Evolutionary conservation across 805 yeast genomes (phyloP).

Genomic region (Starmerella ratchasimensis): DNA sequence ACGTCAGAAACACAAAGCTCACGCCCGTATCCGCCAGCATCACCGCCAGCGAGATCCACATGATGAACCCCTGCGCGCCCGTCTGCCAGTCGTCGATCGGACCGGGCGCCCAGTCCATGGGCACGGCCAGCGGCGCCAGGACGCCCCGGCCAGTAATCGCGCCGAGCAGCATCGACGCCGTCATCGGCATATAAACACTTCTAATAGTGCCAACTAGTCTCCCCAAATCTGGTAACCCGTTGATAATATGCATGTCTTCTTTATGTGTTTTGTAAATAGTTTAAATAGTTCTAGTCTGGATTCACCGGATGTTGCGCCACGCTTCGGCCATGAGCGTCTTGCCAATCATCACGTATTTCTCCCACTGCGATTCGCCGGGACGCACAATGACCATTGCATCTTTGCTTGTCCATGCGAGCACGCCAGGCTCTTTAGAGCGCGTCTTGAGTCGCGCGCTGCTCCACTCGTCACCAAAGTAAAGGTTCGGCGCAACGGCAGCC

Average conservation of each 20-base stretch:
- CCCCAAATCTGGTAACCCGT: too few species aligned
- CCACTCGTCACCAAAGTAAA: constrained; percentile 77
- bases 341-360: constrained; percentile 55
- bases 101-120: constrained; percentile 77
- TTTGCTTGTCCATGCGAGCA: constrained; percentile 65
- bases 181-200: too few species aligned
- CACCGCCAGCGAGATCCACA: constrained; percentile 84
- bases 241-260: too few species aligned
- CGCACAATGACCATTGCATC: constrained; percentile 63
- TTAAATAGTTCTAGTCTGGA: neutral
- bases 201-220: too few species aligned
- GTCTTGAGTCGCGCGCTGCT: constrained; percentile 63
- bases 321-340: constrained; percentile 56
- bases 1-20: constrained; percentile 36
- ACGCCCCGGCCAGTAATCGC: constrained; percentile 85
- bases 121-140: constrained; percentile 65
- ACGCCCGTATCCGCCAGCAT: constrained; percentile 89
- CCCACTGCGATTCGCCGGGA: constrained; percentile 68
- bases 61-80: constrained; percentile 95
- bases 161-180: constrained; percentile 81
- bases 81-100: constrained; percentile 81
- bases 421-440: constrained; percentile 31
- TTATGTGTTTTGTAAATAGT: neutral
- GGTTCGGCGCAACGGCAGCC: constrained; percentile 41
- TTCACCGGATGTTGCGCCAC: constrained; percentile 41